Conservation (phyloP, 805 yeast genomes). For the Metschnikowia arizonensis region DNA sequence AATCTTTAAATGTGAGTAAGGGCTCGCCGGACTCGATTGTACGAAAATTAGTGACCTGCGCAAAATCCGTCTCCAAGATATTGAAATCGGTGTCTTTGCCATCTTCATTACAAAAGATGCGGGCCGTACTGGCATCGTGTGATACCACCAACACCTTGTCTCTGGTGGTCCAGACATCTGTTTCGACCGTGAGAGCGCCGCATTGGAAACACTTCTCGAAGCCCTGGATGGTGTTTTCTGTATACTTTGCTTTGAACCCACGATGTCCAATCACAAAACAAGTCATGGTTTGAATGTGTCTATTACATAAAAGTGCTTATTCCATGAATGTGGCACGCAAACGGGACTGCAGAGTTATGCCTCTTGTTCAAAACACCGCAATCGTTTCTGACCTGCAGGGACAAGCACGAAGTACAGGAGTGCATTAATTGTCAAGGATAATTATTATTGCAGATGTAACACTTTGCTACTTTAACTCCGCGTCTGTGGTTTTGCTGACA, state of each 20-base stretch:
- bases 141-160: constrained; percentile 38
- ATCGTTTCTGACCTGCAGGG: too few species aligned
- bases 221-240: constrained; percentile 39
- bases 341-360: neutral
- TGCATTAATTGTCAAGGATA: too few species aligned
- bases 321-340: neutral
- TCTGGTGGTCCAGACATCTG: constrained; percentile 39
- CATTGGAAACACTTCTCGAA: constrained; percentile 33
- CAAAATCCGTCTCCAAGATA: constrained; percentile 31
- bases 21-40: constrained; percentile 34
- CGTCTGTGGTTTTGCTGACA: too few species aligned
- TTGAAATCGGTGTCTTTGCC: constrained; percentile 34
- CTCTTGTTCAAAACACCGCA: too few species aligned
- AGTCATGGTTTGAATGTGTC: too few species aligned
- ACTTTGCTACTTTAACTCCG: too few species aligned
- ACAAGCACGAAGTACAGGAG: too few species aligned
- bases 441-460: too few species aligned
- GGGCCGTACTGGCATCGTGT: constrained; percentile 37
- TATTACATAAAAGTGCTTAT: neutral
- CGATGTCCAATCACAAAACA: constrained; percentile 38
- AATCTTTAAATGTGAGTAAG: constrained; percentile 28
- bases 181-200: constrained; percentile 39
- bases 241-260: constrained; percentile 38
- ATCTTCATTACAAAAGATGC: constrained; percentile 32
- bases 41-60: constrained; percentile 19